Evolutionary conservation across 331 rosid species (phyloP), one percentile per base, ranked within the genome.

Genomic region (Quercus tomentella): DNA sequence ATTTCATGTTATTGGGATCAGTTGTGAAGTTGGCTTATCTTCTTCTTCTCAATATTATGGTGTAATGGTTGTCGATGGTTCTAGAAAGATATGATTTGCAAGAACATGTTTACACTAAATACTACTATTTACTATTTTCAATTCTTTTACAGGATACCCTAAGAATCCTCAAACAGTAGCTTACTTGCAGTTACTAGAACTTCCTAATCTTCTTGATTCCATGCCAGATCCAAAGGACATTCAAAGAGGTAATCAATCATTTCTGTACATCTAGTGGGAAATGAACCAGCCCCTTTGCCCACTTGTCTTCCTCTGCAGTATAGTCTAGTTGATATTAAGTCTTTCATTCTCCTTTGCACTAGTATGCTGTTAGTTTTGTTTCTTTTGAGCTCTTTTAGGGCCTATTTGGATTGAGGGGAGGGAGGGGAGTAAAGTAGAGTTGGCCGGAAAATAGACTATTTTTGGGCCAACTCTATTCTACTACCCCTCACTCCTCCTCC

Each of bases 101-200:
- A 66, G 23, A 25, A 30, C 33, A 31, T 7, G 45, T 66, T 66
- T 30, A 31, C 71, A 2, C 73, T 73, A 69, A 63, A 70, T 74
- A 26, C 20, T 52, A 7, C 11, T 14, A 10, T 61, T 10, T 65
- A 23, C 18, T 55, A 21, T 20, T 75, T 35, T 55, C 45, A 67
- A 33, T 65, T 56, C 33, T 73, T 14, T 82, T 79, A 84, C 96
- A 95, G 99, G 70, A 28, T 74, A 57, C 51, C 58, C 74, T 55
- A 88, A 89, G 79, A 95, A 89, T 81, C 92, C 97, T 58, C 98
- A 93, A 89, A 95, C 99, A 51, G 94, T 87, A 76, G 91, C 90
- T 62, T 87, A 91, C 63, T 84, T 95, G 89, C 90, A 83, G 86
- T 88, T 95, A 82, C 83, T 95, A 71, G 98, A 85, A 77, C 97